phyloP scores from a whole-genome alignment of 371 early-diverging fungal species.

The Chytridium lagenaria region DNA sequence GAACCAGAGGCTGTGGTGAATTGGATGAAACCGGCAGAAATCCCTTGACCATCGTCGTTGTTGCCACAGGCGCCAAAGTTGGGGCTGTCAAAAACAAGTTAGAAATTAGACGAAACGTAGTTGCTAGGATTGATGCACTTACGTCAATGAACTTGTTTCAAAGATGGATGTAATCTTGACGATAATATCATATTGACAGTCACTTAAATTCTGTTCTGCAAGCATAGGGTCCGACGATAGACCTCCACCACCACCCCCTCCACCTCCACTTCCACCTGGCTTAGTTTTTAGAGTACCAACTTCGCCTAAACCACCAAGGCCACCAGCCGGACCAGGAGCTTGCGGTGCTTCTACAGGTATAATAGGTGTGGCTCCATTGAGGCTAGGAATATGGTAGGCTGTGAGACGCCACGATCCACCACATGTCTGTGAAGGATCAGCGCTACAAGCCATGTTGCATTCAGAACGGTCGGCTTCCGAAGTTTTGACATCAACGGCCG shows the following conservation, averaged over 20 bases:
- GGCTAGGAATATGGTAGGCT: neutral
- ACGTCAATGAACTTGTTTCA: neutral
- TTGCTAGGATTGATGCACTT: neutral
- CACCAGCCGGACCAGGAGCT: too few species aligned
- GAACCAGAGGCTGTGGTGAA: slow-evolving; percentile 22
- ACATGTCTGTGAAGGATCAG: neutral
- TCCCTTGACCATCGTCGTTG: slow-evolving; percentile 20
- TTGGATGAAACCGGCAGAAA: slow-evolving; percentile 24
- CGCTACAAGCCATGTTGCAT: neutral
- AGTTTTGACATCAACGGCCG: neutral
- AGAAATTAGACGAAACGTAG: neutral
- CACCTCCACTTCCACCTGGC: neutral
- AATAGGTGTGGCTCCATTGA: neutral
- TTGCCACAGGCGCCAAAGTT: slow-evolving; percentile 16
- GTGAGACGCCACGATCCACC: neutral
- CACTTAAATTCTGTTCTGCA: slow-evolving; percentile 9
- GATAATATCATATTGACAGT: slow-evolving; percentile 25
- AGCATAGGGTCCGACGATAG: neutral
- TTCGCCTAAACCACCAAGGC: too few species aligned
- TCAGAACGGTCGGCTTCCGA: neutral
- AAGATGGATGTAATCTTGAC: slow-evolving; percentile 11
- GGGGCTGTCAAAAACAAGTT: neutral
- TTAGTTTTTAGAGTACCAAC: too few species aligned
- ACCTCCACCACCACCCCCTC: neutral
- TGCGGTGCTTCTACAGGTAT: too few species aligned